These are phyloP conservation scores for Lyophyllum shimeji DNA, from an alignment of 768 basidiomycete species.

Conservation along the genomic window DNA sequence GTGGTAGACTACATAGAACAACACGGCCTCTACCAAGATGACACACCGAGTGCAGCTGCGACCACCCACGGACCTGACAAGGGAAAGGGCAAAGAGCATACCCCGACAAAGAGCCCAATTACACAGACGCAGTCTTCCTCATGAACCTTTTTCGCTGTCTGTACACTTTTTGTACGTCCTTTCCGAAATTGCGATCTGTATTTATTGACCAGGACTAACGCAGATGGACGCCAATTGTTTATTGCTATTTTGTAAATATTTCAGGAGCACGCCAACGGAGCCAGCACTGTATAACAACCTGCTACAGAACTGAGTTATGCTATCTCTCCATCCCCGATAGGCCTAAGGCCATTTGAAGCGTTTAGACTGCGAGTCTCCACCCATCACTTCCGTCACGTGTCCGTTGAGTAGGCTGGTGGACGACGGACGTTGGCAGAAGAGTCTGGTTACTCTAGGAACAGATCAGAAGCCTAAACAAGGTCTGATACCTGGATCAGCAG, in stretches of 20 bases:
- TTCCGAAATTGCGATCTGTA: background rate
- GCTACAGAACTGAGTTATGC: conserved; percentile 14
- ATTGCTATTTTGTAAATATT: conserved; percentile 13
- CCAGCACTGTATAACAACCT: conserved; percentile 16
- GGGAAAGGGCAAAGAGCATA: conserved; percentile 35
- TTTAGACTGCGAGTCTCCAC: background rate
- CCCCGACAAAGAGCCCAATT: conserved; percentile 26
- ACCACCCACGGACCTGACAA: conserved; percentile 25
- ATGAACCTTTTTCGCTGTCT: conserved; percentile 9
- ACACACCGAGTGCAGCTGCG: conserved; percentile 29
- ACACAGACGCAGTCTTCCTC: conserved; percentile 16
- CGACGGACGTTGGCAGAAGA: background rate
- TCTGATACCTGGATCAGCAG: conserved; percentile 1
- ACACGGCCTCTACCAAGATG: conserved; percentile 74
- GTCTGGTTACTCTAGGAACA: background rate
- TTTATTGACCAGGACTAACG: background rate
- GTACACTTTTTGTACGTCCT: conserved; percentile 6
- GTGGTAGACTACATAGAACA: conserved; percentile 96
- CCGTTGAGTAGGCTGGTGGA: background rate
- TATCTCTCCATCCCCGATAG: background rate
- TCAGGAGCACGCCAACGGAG: conserved; percentile 6
- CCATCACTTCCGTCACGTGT: background rate
- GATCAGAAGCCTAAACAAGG: conserved; percentile 1
- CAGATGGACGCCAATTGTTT: conserved; percentile 8
- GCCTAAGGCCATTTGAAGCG: background rate